phyloP scores from a whole-genome alignment of 1,284 basidiomycete species.

The Tylopilus orsonianus region DNA sequence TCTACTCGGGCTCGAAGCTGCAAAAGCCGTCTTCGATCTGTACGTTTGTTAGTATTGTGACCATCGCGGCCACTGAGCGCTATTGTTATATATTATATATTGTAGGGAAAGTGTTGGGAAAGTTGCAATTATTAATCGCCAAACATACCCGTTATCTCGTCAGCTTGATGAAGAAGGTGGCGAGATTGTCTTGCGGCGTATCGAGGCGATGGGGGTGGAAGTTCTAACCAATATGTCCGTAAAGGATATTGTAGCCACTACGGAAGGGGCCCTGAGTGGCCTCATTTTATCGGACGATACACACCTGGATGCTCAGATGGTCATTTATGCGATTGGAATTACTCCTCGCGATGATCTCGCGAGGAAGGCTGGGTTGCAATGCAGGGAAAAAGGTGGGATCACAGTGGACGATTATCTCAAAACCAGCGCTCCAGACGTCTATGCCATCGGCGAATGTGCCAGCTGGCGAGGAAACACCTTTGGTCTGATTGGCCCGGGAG shows the following conservation, averaged over 20 bases:
- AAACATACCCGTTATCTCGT: constrained; percentile 62
- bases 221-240: constrained; percentile 57
- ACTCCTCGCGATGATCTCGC: constrained; percentile 71
- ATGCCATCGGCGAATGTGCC: constrained; percentile 78
- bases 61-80: neutral
- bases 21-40: constrained; percentile 19
- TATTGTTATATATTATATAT: neutral
- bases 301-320: constrained; percentile 47
- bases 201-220: constrained; percentile 65
- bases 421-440: constrained; percentile 61
- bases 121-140: constrained; percentile 61
- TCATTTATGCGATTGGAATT: constrained; percentile 70
- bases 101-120: constrained; percentile 36
- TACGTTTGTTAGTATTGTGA: neutral
- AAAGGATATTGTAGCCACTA: constrained; percentile 39
- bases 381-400: constrained; percentile 54
- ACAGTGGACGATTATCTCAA: constrained; percentile 56
- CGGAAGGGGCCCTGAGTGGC: constrained; percentile 44
- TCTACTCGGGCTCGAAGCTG: constrained; percentile 17
- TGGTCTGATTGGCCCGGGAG: constrained; percentile 70
- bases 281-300: constrained; percentile 49
- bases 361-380: constrained; percentile 47
- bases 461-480: constrained; percentile 68
- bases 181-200: constrained; percentile 66
- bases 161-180: constrained; percentile 73